phyloP scores from a whole-genome alignment of 2,329 filamentous ascomycete species.

The Exutisphaerella laricina region DNA sequence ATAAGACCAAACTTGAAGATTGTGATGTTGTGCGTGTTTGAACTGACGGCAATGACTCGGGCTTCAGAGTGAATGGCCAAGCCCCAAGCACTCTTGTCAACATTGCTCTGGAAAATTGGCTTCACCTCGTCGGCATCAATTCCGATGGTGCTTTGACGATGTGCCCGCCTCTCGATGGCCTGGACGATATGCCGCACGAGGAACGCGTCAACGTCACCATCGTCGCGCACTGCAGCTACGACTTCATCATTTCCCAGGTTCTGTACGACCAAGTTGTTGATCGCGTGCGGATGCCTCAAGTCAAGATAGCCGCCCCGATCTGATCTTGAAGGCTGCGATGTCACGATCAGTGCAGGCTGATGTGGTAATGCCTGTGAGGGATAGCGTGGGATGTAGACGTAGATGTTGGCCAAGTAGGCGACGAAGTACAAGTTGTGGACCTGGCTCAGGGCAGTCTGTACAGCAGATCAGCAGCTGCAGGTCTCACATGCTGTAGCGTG shows the following conservation, averaged over 20 bases:
- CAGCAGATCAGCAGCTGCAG: constrained; percentile 8
- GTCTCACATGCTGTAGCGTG: background rate
- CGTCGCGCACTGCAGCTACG: constrained; percentile 50
- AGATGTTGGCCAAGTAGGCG: constrained; percentile 37
- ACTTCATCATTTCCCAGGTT: constrained; percentile 44
- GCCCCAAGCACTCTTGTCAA: constrained; percentile 80
- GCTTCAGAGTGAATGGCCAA: constrained; percentile 73
- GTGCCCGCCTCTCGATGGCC: constrained; percentile 33
- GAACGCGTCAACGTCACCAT: constrained; percentile 50
- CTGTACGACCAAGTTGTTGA: constrained; percentile 42
- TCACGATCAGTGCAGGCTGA: constrained; percentile 36
- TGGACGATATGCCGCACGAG: constrained; percentile 32
- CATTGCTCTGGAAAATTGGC: constrained; percentile 69
- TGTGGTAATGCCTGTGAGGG: constrained; percentile 37
- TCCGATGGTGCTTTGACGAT: constrained; percentile 22
- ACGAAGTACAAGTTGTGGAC: constrained; percentile 46
- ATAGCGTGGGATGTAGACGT: constrained; percentile 42
- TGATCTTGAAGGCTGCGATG: constrained; percentile 34
- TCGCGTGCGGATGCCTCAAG: constrained; percentile 36
- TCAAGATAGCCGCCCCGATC: constrained; percentile 34
- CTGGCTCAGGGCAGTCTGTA: constrained; percentile 42
- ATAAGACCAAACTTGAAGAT: constrained; percentile 56
- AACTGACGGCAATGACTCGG: constrained; percentile 79
- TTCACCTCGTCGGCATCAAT: constrained; percentile 40
- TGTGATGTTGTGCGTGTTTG: constrained; percentile 60